Evolutionary conservation across 1,284 basidiomycete genomes (phyloP), one percentile per base, ranked within the genome.

Genomic region (Farysia itapuensis): DNA sequence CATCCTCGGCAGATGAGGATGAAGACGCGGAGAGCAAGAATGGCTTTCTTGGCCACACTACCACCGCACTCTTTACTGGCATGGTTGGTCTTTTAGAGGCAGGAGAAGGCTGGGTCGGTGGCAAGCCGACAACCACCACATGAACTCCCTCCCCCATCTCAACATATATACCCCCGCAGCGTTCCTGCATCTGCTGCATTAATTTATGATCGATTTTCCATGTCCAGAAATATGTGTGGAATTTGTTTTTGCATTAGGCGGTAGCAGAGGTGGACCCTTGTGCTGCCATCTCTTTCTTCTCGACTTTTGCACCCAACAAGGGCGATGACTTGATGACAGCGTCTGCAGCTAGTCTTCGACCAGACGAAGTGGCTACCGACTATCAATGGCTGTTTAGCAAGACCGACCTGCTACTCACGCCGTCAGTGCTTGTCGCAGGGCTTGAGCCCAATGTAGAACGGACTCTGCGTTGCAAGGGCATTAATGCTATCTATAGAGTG

Each of bases 61-160:
- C 64, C 9, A 48, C 64, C 5, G 53, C 60, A 2, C 45, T 71
- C 9, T 59, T 73, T 34, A 57, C 48, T 3, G 64, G 66, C 32
- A 66, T 71, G 45, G 64, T 73, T 36, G 64, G 59, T 20, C 36
- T 71, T n/a, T 47, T 73, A 19, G 70, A 73, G 48, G 63, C 66
- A 16, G 60, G 64, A 39, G 70, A 73, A 42, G 53, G 51, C 14
- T 72, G 70, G 70, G 59, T 72, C 21, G 68, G 68, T 21, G 68
- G 68, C 30, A 58, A 64, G 38, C 47, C 43, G 14, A 21, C 46
- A 19, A 16, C 13, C 8, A 11, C 31, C 13, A n/a, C 26, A 28
- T 28, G 26, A 28, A 11, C 26, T 28, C 26, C n/a, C 11, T n/a
- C n/a, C n/a, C n/a, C n/a, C n/a, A n/a, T n/a, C n/a, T n/a, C n/a